Conservation (phyloP, 2,329 filamentous ascomycete genomes). For the Gaeumannomyces sp. region DNA sequence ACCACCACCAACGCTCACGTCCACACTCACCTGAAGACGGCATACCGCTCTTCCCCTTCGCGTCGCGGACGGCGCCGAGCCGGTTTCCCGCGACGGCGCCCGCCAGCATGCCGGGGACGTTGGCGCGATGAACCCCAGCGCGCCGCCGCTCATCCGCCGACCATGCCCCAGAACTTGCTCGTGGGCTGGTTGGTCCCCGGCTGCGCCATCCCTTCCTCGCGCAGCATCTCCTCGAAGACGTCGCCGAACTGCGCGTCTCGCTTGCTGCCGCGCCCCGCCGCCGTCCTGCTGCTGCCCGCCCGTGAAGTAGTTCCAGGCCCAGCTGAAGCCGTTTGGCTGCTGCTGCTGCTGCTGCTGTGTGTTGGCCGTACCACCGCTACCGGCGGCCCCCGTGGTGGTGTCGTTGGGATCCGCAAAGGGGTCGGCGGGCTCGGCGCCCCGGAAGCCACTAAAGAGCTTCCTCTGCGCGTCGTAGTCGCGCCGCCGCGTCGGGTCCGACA, state of each 20-base stretch:
- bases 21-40: slow-evolving; percentile 58
- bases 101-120: slow-evolving; percentile 81
- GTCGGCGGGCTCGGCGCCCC: slow-evolving; percentile 32
- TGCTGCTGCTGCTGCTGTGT: slow-evolving; percentile 24
- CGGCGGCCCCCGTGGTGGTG: slow-evolving; percentile 37
- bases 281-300: slow-evolving; percentile 20
- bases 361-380: slow-evolving; percentile 19
- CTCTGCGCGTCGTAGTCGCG: slow-evolving; percentile 79
- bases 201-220: slow-evolving; percentile 77
- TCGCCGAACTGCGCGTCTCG: slow-evolving; percentile 82
- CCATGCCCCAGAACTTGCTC: slow-evolving; percentile 75
- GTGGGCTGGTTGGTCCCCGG: slow-evolving; percentile 53
- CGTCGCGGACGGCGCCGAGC: slow-evolving; percentile 82
- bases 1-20: slow-evolving; percentile 7
- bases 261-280: slow-evolving; percentile 40
- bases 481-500: slow-evolving; percentile 72
- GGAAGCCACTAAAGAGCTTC: slow-evolving; percentile 44
- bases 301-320: slow-evolving; percentile 64
- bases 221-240: slow-evolving; percentile 84
- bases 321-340: slow-evolving; percentile 57
- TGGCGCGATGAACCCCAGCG: slow-evolving; percentile 89
- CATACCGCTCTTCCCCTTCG: slow-evolving; percentile 88
- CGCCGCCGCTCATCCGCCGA: slow-evolving; percentile 85
- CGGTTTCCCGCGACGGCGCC: slow-evolving; percentile 90
- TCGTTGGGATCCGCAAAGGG: slow-evolving; percentile 42